A percentile compares a stretch with the other conserved stretches of the same genome.
phyloP scores from a whole-genome alignment of 768 basidiomycete species.

The Exsudoporus frostii region DNA sequence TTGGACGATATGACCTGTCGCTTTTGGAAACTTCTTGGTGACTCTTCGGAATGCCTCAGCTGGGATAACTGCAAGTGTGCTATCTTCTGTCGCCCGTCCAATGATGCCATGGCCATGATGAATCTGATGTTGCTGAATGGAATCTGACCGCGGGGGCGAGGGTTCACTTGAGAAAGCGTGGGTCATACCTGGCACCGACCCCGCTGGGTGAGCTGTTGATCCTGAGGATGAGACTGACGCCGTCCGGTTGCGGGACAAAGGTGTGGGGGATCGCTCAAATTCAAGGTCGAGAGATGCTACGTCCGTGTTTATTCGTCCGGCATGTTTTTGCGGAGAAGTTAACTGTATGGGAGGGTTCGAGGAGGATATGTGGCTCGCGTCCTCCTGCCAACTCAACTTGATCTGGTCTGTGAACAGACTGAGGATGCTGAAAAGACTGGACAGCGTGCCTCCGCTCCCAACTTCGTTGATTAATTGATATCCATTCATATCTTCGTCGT shows the following conservation, averaged over 20 bases:
- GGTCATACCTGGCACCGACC: slow-evolving; percentile 22
- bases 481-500: slow-evolving; percentile 88
- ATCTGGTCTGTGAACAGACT: slow-evolving; percentile 95
- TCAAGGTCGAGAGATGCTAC: slow-evolving; percentile 57
- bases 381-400: slow-evolving; percentile 88
- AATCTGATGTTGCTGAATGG: slow-evolving; percentile 29
- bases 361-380: slow-evolving; percentile 29
- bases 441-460: slow-evolving; percentile 90
- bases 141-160: slow-evolving; percentile 27
- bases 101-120: slow-evolving; percentile 77
- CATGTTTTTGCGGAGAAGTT: slow-evolving; percentile 26
- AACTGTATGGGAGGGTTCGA: slow-evolving; percentile 22
- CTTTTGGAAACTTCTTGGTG: slow-evolving; percentile 96
- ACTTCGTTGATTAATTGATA: slow-evolving; percentile 97
- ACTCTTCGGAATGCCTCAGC: slow-evolving; percentile 93
- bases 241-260: slow-evolving; percentile 39
- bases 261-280: slow-evolving; percentile 23
- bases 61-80: slow-evolving; percentile 97
- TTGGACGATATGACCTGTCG: slow-evolving; percentile 94
- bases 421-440: slow-evolving; percentile 94
- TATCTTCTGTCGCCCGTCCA: slow-evolving; percentile 91
- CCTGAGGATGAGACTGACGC: slow-evolving; percentile 63
- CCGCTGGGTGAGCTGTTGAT: slow-evolving; percentile 62
- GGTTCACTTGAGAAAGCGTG: slow-evolving; percentile 15
- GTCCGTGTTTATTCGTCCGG: slow-evolving; percentile 55